Evolutionary conservation across 1,284 basidiomycete genomes (phyloP), one percentile per base, ranked within the genome.

Genomic region (Apiotrichum mycotoxinovorans): DNA sequence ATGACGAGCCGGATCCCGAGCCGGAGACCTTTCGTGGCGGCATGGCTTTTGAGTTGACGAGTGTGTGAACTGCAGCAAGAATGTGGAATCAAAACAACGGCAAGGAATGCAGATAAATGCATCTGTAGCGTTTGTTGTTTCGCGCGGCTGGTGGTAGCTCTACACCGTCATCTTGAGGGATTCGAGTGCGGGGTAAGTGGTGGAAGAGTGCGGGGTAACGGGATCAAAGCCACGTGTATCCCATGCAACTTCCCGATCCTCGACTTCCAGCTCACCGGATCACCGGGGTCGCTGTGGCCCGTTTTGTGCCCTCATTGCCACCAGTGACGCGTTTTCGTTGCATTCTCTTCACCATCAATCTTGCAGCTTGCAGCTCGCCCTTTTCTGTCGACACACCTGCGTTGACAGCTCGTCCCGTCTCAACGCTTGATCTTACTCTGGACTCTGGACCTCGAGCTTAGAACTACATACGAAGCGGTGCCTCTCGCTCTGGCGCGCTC

Each of bases 151-250:
- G n/a, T 2, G 2, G 42, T 25, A 8, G 14, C 9, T 10, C 3
- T 17, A 9, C 33, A 22, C 20, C 43, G 43, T 45, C 43, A 45
- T 45, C 43, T 30, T n/a, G n/a, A 7, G 33, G 33, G 33, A 9
- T 15, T 10, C 15, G 40, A 22, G 20, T 23, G 15, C n/a, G 35
- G 35, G 8, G 7, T 10, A 18, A 44, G 23, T 23, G n/a, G 15
- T 15, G 26, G 38, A n/a, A 25, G 26, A 54, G 33, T 51, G 52
- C 51, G 56, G 52, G 51, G 51, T 52, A 50, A 26, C 34, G 54
- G 47, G 30, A 47, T 5, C 42, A 57, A 46, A 46, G 42, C 20
- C 48, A 35, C 34, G 40, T 49, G 47, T 8, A 5, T 34, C 15
- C 14, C 37, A 40, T 18, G 37, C 11, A 10, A 10, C 34, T 18